phyloP scores from a whole-genome alignment of 1,284 basidiomycete species.

The Trichosporon sp. region DNA sequence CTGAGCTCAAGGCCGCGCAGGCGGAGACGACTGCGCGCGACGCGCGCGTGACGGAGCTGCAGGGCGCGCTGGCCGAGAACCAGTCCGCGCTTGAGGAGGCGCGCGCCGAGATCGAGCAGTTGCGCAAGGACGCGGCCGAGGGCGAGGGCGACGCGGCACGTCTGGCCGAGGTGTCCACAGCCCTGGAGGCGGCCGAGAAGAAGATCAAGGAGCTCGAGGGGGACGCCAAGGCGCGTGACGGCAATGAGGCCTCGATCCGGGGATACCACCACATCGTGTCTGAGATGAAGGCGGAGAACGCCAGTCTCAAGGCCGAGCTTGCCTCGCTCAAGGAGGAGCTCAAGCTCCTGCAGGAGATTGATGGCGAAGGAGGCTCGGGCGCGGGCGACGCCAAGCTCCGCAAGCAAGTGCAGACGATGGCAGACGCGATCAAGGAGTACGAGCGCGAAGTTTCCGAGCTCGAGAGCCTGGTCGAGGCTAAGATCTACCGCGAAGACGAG shows the following conservation, averaged over 20 bases:
- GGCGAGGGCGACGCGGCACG: conserved; percentile 15
- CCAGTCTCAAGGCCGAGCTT: conserved; percentile 66
- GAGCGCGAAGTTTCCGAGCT: conserved; percentile 89
- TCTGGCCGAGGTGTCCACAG: background rate
- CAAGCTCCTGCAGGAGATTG: conserved; percentile 47
- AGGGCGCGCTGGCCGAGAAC: conserved; percentile 84
- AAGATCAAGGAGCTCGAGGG: conserved; percentile 5
- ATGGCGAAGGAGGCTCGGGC: conserved; percentile 24
- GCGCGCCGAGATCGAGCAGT: conserved; percentile 80
- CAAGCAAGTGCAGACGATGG: conserved; percentile 34
- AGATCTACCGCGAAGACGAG: conserved; percentile 94
- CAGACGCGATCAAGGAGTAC: conserved; percentile 60
- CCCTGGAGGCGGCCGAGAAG: background rate
- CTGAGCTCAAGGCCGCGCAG: conserved; percentile 65
- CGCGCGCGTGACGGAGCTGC: conserved; percentile 73
- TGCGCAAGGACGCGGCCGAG: conserved; percentile 21
- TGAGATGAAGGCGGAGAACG: conserved; percentile 80
- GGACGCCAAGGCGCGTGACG: conserved; percentile 27
- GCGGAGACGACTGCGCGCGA: conserved; percentile 68
- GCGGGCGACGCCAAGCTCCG: conserved; percentile 46
- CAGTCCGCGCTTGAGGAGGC: conserved; percentile 86
- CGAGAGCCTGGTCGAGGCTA: conserved; percentile 83
- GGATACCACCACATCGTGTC: conserved; percentile 72
- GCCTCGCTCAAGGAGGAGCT: conserved; percentile 77
- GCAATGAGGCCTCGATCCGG: conserved; percentile 48